A percentile compares a stretch with the other conserved stretches of the same genome.
Conservation (phyloP, 139 green algal genomes). For the Pleodorina starrii region DNA sequence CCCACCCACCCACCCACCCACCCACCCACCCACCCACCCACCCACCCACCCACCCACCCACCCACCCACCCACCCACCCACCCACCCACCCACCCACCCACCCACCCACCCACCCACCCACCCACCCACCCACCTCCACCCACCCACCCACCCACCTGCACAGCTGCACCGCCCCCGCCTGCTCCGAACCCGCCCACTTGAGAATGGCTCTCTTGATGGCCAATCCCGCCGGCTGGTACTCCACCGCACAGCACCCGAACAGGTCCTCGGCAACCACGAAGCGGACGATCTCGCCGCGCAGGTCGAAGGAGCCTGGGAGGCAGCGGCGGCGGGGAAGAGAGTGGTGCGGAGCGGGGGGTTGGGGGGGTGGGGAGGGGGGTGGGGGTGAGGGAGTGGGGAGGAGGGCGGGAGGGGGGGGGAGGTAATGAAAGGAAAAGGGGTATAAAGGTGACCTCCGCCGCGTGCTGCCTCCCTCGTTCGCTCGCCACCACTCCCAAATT, state of each 20-base stretch:
- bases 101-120: neutral
- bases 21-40: neutral
- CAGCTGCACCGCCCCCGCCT: conserved; percentile 77
- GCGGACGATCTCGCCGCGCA: conserved; percentile 69
- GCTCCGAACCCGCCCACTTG: conserved; percentile 69
- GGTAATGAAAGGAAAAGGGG: too few species aligned
- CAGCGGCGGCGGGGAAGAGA: too few species aligned
- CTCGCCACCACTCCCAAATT: too few species aligned
- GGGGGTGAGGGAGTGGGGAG: neutral
- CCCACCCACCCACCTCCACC: too few species aligned
- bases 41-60: neutral
- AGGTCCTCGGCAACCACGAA: conserved; percentile 77
- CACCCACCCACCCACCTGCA: conserved; percentile 43
- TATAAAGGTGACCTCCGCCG: too few species aligned
- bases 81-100: neutral
- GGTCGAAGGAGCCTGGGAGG: conserved; percentile 53
- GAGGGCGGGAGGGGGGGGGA: neutral
- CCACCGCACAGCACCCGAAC: conserved; percentile 65
- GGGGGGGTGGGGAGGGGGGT: neutral
- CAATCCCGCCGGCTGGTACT: conserved; percentile 63
- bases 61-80: neutral
- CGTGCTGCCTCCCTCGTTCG: too few species aligned
- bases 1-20: neutral
- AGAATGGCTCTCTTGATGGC: conserved; percentile 71
- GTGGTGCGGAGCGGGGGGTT: neutral